Conservation (phyloP, 2,329 filamentous ascomycete species). For the Fragosphaeria purpurea region DNA sequence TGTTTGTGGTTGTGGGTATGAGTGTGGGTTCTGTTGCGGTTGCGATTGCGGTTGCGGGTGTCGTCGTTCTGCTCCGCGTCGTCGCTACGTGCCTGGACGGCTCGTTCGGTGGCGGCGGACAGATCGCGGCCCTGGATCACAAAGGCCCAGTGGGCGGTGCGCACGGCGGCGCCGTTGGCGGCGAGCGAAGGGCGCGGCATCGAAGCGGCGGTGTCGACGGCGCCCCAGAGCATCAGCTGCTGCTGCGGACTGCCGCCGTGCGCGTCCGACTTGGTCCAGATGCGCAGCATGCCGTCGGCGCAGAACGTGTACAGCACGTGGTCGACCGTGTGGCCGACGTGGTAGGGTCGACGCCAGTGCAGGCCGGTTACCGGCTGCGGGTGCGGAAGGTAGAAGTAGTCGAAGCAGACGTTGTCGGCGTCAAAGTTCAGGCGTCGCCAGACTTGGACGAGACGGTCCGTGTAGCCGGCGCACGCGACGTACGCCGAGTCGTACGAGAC, state of each 20-base stretch:
- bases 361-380: conserved; percentile 68
- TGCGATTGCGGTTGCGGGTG: too few species aligned
- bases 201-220: conserved; percentile 64
- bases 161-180: conserved; percentile 11
- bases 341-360: conserved; percentile 73
- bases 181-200: conserved; percentile 39
- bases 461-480: conserved; percentile 68
- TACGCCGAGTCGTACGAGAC: conserved; percentile 83
- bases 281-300: conserved; percentile 65
- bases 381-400: conserved; percentile 84
- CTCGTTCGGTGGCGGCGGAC: conserved; percentile 63
- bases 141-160: conserved; percentile 53
- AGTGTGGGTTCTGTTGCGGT: too few species aligned
- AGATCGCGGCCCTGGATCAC: conserved; percentile 78
- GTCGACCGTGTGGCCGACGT: conserved; percentile 67
- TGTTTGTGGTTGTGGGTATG: too few species aligned
- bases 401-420: conserved; percentile 73
- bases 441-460: conserved; percentile 80
- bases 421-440: conserved; percentile 86
- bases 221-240: conserved; percentile 68
- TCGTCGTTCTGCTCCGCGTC: conserved; percentile 29
- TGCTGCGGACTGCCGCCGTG: conserved; percentile 45
- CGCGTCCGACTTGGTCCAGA: conserved; percentile 73
- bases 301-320: conserved; percentile 89
- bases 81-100: conserved; percentile 51